These are phyloP conservation scores for Xylaria digitata DNA, from an alignment of 2,329 filamentous ascomycete genomes.

Conservation along the genomic window DNA sequence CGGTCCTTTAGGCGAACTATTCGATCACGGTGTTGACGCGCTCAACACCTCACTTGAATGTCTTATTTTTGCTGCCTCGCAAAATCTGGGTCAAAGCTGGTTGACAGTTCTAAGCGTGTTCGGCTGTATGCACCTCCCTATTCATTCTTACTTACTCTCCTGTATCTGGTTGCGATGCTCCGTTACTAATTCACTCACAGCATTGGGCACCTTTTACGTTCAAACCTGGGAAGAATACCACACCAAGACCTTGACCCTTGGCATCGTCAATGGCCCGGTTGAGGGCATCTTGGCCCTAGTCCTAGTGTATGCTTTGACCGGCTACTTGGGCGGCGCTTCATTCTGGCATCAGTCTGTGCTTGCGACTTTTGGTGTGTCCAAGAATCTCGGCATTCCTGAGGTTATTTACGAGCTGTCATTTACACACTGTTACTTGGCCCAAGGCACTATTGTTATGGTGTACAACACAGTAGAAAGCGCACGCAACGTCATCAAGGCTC, in stretches of 20 bases:
- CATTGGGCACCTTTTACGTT: slow-evolving; percentile 94
- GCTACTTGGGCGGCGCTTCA: slow-evolving; percentile 84
- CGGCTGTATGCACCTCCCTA: slow-evolving; percentile 69
- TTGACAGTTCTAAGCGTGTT: slow-evolving; percentile 86
- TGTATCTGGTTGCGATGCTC: neutral
- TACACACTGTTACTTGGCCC: slow-evolving; percentile 92
- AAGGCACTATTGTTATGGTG: slow-evolving; percentile 82
- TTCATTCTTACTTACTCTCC: neutral
- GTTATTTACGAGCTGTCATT: slow-evolving; percentile 82
- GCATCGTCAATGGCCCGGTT: slow-evolving; percentile 91
- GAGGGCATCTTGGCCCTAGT: slow-evolving; percentile 91
- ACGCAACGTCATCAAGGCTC: slow-evolving; percentile 84
- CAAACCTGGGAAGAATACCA: slow-evolving; percentile 99
- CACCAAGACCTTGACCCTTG: slow-evolving; percentile 93
- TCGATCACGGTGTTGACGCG: slow-evolving; percentile 97
- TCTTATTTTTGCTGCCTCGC: slow-evolving; percentile 88
- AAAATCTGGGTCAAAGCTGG: slow-evolving; percentile 95
- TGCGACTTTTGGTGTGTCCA: slow-evolving; percentile 74
- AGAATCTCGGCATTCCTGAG: slow-evolving; percentile 73
- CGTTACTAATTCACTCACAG: slow-evolving; percentile 55
- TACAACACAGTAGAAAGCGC: slow-evolving; percentile 86
- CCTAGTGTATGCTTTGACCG: slow-evolving; percentile 84
- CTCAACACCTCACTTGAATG: slow-evolving; percentile 96
- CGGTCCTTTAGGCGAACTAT: slow-evolving; percentile 93
- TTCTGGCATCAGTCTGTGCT: slow-evolving; percentile 94